Base-by-base conservation (phyloP, 2,329 filamentous ascomycete genomes). In the Cadophora gregata region DNA sequence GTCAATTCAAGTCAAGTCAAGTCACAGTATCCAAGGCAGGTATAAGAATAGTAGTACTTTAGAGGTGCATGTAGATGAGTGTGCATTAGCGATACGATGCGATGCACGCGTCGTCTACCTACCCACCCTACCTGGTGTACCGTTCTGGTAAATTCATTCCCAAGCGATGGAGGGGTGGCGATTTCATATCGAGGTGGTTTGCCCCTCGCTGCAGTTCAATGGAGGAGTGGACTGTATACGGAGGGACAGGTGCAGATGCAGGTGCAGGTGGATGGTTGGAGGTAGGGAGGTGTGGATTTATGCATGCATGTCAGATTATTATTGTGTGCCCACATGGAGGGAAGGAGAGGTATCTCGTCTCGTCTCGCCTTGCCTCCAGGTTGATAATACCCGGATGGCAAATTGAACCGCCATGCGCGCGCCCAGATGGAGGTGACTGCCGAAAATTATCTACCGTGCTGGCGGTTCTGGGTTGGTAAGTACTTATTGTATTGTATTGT, bases 231-330 rank as follows among this genome's bases (percentile, higher is more conserved):
- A n/a, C n/a, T n/a, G n/a, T n/a, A n/a, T n/a, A n/a, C n/a, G n/a
- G n/a, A n/a, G n/a, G n/a, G n/a, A n/a, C n/a, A n/a, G n/a, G n/a
- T n/a, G n/a, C n/a, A n/a, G n/a, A n/a, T n/a, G n/a, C n/a, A n/a
- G n/a, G 19, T 21, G 21, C n/a, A n/a, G 19, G 7, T 47, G 9
- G 19, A 47, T 47, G 7, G n/a, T 21, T 6, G n/a, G 42, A 42
- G 19, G 14, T 42, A 42, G 38, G 31, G 4, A 42, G 38, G 14
- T 19, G 5, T 42, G 38, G 12, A 2, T 42, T 47, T 47, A 47
- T 47, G 42, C 42, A 47, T 47, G 42, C 42, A 47, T 47, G 42
- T 47, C 42, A 47, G 42, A 47, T 42, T n/a, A n/a, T n/a, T n/a
- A n/a, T n/a, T 21, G 42, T 16, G 19, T n/a, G n/a, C 5, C 16